Base-by-base conservation (phyloP, 2,329 filamentous ascomycete genomes). In the Cadophora malorum region DNA sequence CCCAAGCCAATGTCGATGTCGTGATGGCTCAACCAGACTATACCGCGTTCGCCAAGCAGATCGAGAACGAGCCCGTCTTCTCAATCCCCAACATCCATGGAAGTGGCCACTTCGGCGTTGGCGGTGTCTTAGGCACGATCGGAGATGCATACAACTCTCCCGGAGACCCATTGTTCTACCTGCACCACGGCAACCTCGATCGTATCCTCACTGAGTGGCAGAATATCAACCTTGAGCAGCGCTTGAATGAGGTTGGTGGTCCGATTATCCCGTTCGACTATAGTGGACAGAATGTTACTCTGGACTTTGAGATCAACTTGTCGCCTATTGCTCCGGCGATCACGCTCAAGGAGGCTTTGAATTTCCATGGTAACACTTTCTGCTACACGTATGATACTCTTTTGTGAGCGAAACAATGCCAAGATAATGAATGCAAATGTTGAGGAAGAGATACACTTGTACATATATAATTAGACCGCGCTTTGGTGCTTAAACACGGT, bases 141-240 rank as follows among this genome's bases (percentile, higher is more conserved):
- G 63, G 63, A 58, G 38, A 65, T 59, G 63, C 63, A 3, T 65
- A 65, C 25, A 66, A 66, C 41, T 56, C 41, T 8, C 58, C 65
- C 10, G 59, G 65, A 61, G 56, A 66, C 25, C 58, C 65, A 45
- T 21, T 66, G 10, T 66, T 66, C 65, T 66, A 66, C 58, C 49
- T 66, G 9, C 65, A 66, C 49, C 65, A 66, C 33, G 49, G 23
- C 6, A 66, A 66, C n/a, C 49, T 66, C 28, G 65, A 66, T 47
- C 65, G 65, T n/a, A 28, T 62, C 25, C 61, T 58, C 45, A 61
- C 56, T 14, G 23, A 63, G n/a, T 63, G 52, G 65, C 65, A 64
- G 47, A 6, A 33, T 23, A 28, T 59, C 12, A 45, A 67, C 60
- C 60, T 64, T 9, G 55, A 31, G n/a, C n/a, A 56, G 14, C 50